These are phyloP conservation scores for Lactarius akahatsu DNA, from an alignment of 768 basidiomycete genomes.

Conservation along the genomic window DNA sequence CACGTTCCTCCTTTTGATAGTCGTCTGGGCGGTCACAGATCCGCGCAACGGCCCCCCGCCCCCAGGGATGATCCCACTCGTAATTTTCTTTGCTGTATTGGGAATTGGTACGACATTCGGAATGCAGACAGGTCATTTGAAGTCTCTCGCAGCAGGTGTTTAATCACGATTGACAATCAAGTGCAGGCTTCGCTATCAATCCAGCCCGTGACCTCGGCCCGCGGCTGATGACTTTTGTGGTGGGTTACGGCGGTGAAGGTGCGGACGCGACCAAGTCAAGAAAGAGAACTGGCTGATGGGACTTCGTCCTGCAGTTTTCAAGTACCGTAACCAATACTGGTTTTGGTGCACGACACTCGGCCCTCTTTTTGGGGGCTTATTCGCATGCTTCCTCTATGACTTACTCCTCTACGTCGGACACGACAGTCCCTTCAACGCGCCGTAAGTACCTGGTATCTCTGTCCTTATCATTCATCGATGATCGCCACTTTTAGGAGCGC, in stretches of 20 bases:
- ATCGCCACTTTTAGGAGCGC: background rate
- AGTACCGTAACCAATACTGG: constrained; percentile 61
- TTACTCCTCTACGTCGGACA: constrained; percentile 52
- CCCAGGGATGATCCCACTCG: constrained; percentile 52
- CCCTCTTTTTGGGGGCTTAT: constrained; percentile 56
- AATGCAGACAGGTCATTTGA: constrained; percentile 48
- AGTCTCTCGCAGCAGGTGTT: background rate
- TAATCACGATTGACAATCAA: background rate
- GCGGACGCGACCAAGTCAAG: background rate
- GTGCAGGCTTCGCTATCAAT: constrained; percentile 56
- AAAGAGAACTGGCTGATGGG: background rate
- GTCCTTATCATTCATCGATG: background rate
- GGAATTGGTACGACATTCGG: constrained; percentile 59
- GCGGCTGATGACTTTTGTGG: constrained; percentile 63
- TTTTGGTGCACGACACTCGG: constrained; percentile 63
- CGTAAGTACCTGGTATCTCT: constrained; percentile 40
- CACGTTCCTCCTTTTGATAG: constrained; percentile 53
- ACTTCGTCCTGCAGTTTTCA: constrained; percentile 36
- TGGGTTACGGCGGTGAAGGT: constrained; percentile 58
- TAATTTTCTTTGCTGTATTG: constrained; percentile 53
- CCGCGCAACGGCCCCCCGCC: constrained; percentile 49
- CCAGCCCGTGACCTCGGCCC: constrained; percentile 74
- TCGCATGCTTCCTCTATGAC: constrained; percentile 58
- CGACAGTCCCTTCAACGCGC: constrained; percentile 53
- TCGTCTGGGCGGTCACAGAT: constrained; percentile 53